These are phyloP conservation scores for Mariannaea sp. DNA, from an alignment of 2,329 filamentous ascomycete species.

Conservation along the genomic window DNA sequence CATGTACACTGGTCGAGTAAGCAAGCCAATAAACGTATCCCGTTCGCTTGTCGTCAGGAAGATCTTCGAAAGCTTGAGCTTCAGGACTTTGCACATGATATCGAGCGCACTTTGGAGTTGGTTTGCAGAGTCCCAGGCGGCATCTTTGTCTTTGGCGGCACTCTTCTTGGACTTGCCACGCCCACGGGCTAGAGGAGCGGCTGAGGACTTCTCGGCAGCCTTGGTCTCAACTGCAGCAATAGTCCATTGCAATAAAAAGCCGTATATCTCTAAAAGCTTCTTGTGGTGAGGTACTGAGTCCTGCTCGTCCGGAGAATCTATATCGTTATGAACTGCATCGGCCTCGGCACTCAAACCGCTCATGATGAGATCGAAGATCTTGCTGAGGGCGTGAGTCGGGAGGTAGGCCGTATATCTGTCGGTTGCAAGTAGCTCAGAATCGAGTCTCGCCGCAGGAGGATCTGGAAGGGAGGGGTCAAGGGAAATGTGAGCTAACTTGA, in stretches of 20 bases:
- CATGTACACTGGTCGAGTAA: slow-evolving; percentile 92
- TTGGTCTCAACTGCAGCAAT: slow-evolving; percentile 94
- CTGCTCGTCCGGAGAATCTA: slow-evolving; percentile 86
- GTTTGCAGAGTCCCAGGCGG: slow-evolving; percentile 82
- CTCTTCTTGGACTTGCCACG: slow-evolving; percentile 78
- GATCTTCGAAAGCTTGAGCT: slow-evolving; percentile 87
- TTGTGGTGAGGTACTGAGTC: slow-evolving; percentile 87
- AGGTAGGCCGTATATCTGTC: slow-evolving; percentile 82
- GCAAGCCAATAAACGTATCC: slow-evolving; percentile 89
- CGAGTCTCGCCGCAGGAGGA: slow-evolving; percentile 31
- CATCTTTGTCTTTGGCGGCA: slow-evolving; percentile 81
- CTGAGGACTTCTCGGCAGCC: slow-evolving; percentile 82
- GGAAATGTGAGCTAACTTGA: slow-evolving; percentile 83
- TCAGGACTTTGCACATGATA: slow-evolving; percentile 94
- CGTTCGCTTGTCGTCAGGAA: slow-evolving; percentile 96
- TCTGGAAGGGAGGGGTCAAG: slow-evolving; percentile 29
- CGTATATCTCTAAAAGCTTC: slow-evolving; percentile 89
- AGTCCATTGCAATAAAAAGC: slow-evolving; percentile 92
- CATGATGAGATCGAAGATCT: slow-evolving; percentile 87
- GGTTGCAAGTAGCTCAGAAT: slow-evolving; percentile 55
- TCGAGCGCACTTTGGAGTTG: slow-evolving; percentile 90
- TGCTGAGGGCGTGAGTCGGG: slow-evolving; percentile 82
- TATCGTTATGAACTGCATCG: slow-evolving; percentile 81
- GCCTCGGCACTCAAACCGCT: slow-evolving; percentile 86
- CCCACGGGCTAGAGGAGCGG: slow-evolving; percentile 69